Conservation (phyloP, 495 filamentous ascomycete genomes). For the Hypoxylon trugodes region DNA sequence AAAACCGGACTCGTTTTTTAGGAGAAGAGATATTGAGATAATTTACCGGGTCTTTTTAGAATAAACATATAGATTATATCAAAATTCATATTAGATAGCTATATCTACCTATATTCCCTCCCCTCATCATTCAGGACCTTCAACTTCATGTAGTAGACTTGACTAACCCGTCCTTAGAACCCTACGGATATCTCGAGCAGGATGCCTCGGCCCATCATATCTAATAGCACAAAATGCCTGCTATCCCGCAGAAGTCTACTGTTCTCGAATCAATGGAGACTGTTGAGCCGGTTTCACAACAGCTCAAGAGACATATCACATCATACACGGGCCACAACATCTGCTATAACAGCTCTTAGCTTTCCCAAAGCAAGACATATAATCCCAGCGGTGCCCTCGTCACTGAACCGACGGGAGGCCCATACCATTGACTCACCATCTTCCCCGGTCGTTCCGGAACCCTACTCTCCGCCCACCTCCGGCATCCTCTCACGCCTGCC, state of each 20-base stretch:
- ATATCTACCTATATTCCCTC: neutral
- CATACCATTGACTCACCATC: conserved; percentile 39
- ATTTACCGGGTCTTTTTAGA: no score
- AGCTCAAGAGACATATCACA: neutral
- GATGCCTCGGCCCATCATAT: conserved; percentile 11
- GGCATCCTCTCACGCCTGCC: conserved; percentile 84
- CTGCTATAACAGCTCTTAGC: conserved; percentile 22
- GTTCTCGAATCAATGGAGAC: neutral
- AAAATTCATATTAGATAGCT: no score
- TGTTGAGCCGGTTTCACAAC: conserved; percentile 16
- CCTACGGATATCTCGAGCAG: neutral
- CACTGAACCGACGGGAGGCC: conserved; percentile 13
- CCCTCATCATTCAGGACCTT: neutral
- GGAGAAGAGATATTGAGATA: no score
- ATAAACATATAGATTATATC: no score
- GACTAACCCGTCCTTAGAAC: conserved; percentile 22
- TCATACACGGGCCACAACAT: neutral
- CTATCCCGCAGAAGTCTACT: neutral
- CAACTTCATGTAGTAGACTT: neutral
- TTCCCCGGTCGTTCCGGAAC: conserved; percentile 23
- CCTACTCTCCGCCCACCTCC: conserved; percentile 73
- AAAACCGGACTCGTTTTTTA: no score
- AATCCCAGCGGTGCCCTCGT: conserved; percentile 14
- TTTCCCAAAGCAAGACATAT: conserved; percentile 36
- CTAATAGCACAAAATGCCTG: conserved; percentile 8